Conservation (phyloP, 2,329 filamentous ascomycete species). For the Domatiomyces catenatus region DNA sequence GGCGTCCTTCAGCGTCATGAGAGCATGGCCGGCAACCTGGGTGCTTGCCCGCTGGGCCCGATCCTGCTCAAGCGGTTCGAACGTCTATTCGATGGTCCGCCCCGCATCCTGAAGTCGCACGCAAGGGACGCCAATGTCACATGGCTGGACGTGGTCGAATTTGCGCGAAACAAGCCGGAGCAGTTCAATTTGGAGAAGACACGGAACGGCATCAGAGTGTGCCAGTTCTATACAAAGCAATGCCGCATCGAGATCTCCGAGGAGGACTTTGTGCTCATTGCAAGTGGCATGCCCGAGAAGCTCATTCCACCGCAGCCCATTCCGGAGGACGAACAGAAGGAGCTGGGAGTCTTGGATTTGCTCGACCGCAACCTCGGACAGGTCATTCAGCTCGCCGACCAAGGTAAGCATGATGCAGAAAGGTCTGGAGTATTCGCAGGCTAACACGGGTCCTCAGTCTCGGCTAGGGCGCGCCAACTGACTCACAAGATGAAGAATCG, state of each 20-base stretch:
- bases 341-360: conserved; percentile 70
- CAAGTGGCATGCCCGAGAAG: conserved; percentile 67
- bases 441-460: conserved; percentile 31
- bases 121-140: conserved; percentile 50
- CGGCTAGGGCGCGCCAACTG: conserved; percentile 57
- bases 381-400: conserved; percentile 67
- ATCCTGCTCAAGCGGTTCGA: conserved; percentile 77
- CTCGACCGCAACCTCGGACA: conserved; percentile 62
- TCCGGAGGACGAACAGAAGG: conserved; percentile 72
- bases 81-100: conserved; percentile 67
- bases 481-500: conserved; percentile 67
- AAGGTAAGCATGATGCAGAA: conserved; percentile 33
- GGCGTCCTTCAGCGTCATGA: conserved; percentile 72
- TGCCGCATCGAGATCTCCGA: conserved; percentile 71
- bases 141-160: conserved; percentile 76
- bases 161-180: conserved; percentile 62
- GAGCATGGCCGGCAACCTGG: conserved; percentile 70
- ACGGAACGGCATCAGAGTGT: conserved; percentile 54
- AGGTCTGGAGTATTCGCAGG: background rate
- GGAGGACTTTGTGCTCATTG: conserved; percentile 73
- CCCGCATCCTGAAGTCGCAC: conserved; percentile 49
- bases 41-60: conserved; percentile 66
- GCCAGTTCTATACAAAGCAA: conserved; percentile 70
- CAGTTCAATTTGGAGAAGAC: conserved; percentile 60
- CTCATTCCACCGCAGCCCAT: conserved; percentile 68